phyloP scores from a whole-genome alignment of 2,329 filamentous ascomycete species.

The Ceratocystis harringtonii region DNA sequence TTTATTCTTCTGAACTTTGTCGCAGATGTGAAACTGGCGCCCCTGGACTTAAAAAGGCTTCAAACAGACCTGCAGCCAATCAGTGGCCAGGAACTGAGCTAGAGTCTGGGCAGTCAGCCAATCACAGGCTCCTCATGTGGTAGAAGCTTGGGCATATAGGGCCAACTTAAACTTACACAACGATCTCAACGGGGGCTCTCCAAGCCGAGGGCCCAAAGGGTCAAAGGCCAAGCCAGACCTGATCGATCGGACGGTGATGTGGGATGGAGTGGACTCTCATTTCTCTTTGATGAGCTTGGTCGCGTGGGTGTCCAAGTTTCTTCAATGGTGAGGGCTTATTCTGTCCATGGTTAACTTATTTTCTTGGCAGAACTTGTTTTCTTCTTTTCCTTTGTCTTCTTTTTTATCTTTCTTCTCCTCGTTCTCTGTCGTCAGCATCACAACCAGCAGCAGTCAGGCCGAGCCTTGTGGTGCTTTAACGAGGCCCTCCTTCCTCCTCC shows the following conservation, averaged over 20 bases:
- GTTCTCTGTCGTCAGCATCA: background rate
- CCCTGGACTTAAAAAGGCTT: slow-evolving; percentile 9
- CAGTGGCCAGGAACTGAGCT: background rate
- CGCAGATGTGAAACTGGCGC: slow-evolving; percentile 18
- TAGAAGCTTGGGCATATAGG: background rate
- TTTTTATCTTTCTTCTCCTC: background rate
- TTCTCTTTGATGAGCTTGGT: background rate
- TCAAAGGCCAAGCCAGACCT: background rate
- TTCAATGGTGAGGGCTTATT: background rate
- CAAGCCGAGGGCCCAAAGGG: no score
- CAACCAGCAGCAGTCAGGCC: background rate
- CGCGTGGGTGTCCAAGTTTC: background rate
- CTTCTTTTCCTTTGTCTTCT: slow-evolving; percentile 3
- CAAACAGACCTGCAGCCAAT: background rate
- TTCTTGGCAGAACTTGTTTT: slow-evolving; percentile 3
- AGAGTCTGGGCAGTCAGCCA: background rate
- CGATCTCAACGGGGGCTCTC: background rate
- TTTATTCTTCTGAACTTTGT: background rate
- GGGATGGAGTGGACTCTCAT: background rate
- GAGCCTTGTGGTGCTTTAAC: background rate
- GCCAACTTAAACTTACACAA: background rate
- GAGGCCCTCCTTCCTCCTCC: background rate
- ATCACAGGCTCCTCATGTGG: background rate
- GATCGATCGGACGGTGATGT: background rate
- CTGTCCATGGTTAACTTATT: background rate